phyloP scores from a whole-genome alignment of 148 eudicot species.

The Silene conica region DNA sequence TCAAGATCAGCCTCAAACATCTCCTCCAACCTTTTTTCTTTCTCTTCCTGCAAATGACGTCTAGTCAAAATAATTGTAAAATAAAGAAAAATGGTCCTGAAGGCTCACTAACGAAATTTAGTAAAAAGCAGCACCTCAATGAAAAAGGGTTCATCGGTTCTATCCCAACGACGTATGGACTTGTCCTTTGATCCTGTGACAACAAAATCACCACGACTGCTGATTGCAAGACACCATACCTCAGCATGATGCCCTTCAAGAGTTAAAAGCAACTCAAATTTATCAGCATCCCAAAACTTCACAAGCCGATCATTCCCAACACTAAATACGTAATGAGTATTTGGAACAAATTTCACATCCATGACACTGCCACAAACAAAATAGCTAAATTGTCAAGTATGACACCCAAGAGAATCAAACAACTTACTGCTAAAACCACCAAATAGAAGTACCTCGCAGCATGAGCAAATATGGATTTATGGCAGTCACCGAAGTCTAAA shows the following conservation, averaged over 20 bases:
- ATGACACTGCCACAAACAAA: constrained; percentile 61
- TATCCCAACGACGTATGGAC: constrained; percentile 95
- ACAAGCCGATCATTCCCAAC: constrained; percentile 90
- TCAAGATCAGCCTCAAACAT: constrained; percentile 85
- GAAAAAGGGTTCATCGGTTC: constrained; percentile 94
- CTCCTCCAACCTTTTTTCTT: constrained; percentile 92
- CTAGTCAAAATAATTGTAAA: not conserved
- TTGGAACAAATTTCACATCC: constrained; percentile 88
- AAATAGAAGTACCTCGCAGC: constrained; percentile 58
- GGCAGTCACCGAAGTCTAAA: constrained; percentile 96
- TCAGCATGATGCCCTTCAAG: constrained; percentile 97
- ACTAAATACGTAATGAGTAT: constrained; percentile 91
- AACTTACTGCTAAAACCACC: not conserved
- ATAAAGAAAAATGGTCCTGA: not conserved
- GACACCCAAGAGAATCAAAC: constrained; percentile 2
- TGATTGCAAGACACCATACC: constrained; percentile 81
- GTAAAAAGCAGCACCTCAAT: constrained; percentile 53
- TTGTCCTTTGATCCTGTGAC: constrained; percentile 97
- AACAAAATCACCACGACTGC: constrained; percentile 94
- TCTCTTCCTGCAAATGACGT: constrained; percentile 71
- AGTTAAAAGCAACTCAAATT: constrained; percentile 90
- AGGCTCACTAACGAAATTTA: not conserved
- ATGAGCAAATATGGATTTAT: constrained; percentile 94
- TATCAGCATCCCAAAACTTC: constrained; percentile 99
- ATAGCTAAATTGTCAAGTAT: constrained; percentile 14